Conservation (phyloP, 2,329 filamentous ascomycete species). For the Aspergillus sp. region DNA sequence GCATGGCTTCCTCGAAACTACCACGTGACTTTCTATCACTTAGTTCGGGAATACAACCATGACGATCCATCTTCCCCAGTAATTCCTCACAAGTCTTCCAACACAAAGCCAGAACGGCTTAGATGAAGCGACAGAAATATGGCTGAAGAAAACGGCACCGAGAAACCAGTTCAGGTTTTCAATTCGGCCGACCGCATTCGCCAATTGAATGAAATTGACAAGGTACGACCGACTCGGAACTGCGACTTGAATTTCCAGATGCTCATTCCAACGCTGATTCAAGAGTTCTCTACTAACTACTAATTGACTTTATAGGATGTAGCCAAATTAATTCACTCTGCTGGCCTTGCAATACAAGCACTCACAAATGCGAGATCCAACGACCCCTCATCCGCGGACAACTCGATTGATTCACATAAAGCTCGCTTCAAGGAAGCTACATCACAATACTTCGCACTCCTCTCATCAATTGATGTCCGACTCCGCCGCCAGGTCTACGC, state of each 20-base stretch:
- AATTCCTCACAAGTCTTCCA: neutral
- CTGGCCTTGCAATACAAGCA: constrained; percentile 63
- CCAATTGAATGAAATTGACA: constrained; percentile 77
- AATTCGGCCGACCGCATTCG: constrained; percentile 75
- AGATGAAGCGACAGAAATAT: constrained; percentile 16
- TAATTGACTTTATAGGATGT: constrained; percentile 43
- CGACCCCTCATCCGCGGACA: constrained; percentile 32
- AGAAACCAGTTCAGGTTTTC: constrained; percentile 48
- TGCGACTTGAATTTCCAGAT: neutral
- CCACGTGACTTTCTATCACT: constrained; percentile 9
- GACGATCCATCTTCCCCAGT: neutral
- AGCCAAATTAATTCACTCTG: constrained; percentile 56
- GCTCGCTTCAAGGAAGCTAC: constrained; percentile 57
- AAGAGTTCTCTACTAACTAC: neutral
- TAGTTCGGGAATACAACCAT: neutral
- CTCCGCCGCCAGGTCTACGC: constrained; percentile 75
- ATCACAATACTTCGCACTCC: constrained; percentile 65
- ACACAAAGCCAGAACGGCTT: neutral
- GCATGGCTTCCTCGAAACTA: neutral
- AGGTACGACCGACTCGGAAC: constrained; percentile 42
- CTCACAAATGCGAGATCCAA: constrained; percentile 54
- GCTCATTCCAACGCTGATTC: neutral
- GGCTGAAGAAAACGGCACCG: constrained; percentile 22
- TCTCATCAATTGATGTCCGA: constrained; percentile 72
- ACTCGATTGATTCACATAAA: constrained; percentile 57